Evolutionary conservation across 345 rosid species (phyloP).

Genomic region (Euphorbia pulcherrima): DNA sequence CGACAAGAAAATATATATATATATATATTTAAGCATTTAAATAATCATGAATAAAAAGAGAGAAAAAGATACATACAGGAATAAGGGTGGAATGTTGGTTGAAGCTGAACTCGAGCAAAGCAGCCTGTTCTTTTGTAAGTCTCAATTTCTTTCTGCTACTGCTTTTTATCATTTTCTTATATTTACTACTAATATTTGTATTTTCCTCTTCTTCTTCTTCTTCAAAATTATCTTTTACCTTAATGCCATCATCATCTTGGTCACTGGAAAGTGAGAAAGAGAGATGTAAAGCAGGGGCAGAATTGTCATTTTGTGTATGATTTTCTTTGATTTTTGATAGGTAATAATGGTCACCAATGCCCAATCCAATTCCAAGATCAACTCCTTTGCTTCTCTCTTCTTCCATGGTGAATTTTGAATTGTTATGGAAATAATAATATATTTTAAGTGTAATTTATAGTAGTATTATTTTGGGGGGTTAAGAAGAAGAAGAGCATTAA

Average conservation of each 20-base stretch:
- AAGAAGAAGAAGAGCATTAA: background rate
- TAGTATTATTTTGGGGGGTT: background rate
- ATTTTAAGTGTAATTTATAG: background rate
- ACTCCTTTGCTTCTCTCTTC: constrained; percentile 29
- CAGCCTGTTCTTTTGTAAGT: constrained; percentile 37
- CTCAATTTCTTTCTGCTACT: constrained; percentile 43
- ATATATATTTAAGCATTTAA: background rate
- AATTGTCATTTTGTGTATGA: background rate
- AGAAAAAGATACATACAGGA: constrained; percentile 25
- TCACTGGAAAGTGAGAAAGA: constrained; percentile 23
- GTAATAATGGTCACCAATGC: background rate
- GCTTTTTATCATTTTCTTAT: constrained; percentile 44
- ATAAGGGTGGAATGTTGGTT: constrained; percentile 35
- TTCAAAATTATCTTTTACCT: constrained; percentile 45
- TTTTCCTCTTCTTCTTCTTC: constrained; percentile 49
- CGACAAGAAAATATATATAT: no score
- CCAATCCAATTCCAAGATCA: constrained; percentile 31
- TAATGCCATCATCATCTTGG: constrained; percentile 36
- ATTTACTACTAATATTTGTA: constrained; percentile 29
- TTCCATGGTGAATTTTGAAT: constrained; percentile 12
- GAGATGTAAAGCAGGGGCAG: constrained; percentile 23
- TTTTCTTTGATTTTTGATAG: background rate
- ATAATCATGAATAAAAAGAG: background rate
- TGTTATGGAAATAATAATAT: no score
- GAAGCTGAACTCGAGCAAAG: constrained; percentile 44